A percentile compares a stretch with the other conserved stretches of the same genome.
These are phyloP conservation scores for Penicillium bovifimosum DNA, from an alignment of 495 filamentous ascomycete genomes.

Conservation along the genomic window DNA sequence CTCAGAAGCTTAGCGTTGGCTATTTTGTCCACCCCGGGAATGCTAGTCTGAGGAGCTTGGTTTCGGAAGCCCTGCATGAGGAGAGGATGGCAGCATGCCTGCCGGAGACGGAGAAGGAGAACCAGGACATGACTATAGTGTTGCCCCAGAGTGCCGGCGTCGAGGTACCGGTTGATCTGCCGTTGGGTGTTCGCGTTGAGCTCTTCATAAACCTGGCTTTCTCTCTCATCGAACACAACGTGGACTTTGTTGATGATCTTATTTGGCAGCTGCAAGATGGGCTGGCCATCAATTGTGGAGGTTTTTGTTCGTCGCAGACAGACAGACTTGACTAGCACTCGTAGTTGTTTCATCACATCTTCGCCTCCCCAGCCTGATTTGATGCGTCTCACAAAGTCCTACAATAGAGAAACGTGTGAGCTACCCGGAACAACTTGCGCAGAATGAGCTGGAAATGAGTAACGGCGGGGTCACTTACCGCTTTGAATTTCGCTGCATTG, in stretches of 20 bases:
- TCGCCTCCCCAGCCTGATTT: conserved; percentile 35
- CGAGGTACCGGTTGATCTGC: conserved; percentile 73
- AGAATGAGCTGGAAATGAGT: not conserved
- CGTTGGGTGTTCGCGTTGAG: conserved; percentile 63
- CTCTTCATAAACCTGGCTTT: conserved; percentile 64
- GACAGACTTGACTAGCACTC: conserved; percentile 75
- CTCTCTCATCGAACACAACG: conserved; percentile 69
- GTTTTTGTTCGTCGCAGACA: conserved; percentile 82
- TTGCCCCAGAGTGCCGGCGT: conserved; percentile 62
- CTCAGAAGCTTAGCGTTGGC: conserved; percentile 61
- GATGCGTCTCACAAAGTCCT: conserved; percentile 50
- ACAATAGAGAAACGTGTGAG: conserved; percentile 14
- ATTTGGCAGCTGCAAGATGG: conserved; percentile 69
- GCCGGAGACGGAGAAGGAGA: conserved; percentile 73
- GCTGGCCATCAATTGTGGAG: conserved; percentile 77
- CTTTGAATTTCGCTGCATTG: conserved; percentile 55
- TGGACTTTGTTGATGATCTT: conserved; percentile 62
- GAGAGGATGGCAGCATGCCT: conserved; percentile 90
- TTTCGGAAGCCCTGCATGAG: conserved; percentile 71
- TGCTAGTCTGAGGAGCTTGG: conserved; percentile 39
- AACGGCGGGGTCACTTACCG: conserved; percentile 33
- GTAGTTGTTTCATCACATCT: conserved; percentile 64
- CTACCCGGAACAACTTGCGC: not conserved
- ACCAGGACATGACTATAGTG: conserved; percentile 84
- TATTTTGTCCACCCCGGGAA: conserved; percentile 58